These are phyloP conservation scores for Noccaea caerulescens DNA, from an alignment of 345 rosid genomes.

Conservation along the genomic window DNA sequence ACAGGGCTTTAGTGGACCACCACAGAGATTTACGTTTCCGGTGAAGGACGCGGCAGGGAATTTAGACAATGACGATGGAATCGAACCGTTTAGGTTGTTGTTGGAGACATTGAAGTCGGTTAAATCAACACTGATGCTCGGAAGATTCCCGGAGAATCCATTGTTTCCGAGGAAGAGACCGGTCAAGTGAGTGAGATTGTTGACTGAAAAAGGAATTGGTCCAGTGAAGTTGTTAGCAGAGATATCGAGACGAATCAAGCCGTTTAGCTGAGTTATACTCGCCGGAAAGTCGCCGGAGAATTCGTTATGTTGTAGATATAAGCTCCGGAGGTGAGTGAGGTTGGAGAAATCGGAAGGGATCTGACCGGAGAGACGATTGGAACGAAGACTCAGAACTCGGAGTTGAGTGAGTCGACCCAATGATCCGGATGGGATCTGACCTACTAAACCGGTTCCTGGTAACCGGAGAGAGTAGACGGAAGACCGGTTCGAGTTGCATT, in stretches of 20 bases:
- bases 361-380: slow-evolving; percentile 75
- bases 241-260: slow-evolving; percentile 76
- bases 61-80: slow-evolving; percentile 56
- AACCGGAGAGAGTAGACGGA: slow-evolving; percentile 68
- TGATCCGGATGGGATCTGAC: slow-evolving; percentile 67
- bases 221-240: slow-evolving; percentile 83
- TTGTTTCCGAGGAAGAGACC: slow-evolving; percentile 67
- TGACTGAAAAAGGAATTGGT: slow-evolving; percentile 69
- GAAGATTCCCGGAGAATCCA: slow-evolving; percentile 69
- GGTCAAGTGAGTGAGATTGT: slow-evolving; percentile 73
- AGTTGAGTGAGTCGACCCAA: slow-evolving; percentile 74
- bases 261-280: slow-evolving; percentile 53
- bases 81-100: slow-evolving; percentile 82
- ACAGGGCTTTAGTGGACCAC: slow-evolving; percentile 74
- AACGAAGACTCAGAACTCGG: slow-evolving; percentile 87
- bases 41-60: slow-evolving; percentile 62
- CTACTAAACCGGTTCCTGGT: slow-evolving; percentile 84
- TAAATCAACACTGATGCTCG: slow-evolving; percentile 53
- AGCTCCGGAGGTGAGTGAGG: slow-evolving; percentile 68
- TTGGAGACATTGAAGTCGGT: slow-evolving; percentile 66
- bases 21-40: slow-evolving; percentile 82
- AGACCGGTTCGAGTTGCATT: slow-evolving; percentile 64
- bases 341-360: slow-evolving; percentile 87
- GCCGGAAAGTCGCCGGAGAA: slow-evolving; percentile 72
- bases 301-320: slow-evolving; percentile 70